Percentiles rank a stretch among this genome's conserved stretches.
Conservation (phyloP, 257 asterid genomes). For the Anisodus acutangulus region DNA sequence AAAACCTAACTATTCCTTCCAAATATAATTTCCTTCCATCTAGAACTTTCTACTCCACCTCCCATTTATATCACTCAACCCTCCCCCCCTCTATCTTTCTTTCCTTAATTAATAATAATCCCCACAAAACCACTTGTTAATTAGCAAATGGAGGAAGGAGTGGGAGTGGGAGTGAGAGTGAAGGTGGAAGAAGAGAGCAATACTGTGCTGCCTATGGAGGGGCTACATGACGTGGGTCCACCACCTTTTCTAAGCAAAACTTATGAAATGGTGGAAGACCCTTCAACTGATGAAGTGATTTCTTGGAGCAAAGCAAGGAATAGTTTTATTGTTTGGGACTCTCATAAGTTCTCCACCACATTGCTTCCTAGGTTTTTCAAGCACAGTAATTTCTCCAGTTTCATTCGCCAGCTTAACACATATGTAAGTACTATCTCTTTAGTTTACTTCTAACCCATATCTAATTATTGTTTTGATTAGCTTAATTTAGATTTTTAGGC, state of each 20-base stretch:
- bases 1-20: neutral
- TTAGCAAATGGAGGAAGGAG: conserved; percentile 31
- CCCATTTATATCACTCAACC: neutral
- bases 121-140: neutral
- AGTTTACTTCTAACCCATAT: neutral
- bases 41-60: conserved; percentile 39
- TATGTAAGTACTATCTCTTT: conserved; percentile 61
- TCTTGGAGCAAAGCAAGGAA: conserved; percentile 78
- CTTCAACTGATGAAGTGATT: conserved; percentile 71
- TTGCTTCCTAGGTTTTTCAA: conserved; percentile 83
- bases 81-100: neutral
- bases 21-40: neutral
- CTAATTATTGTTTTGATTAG: neutral
- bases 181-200: conserved; percentile 53
- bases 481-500: neutral
- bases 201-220: conserved; percentile 67
- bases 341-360: conserved; percentile 60
- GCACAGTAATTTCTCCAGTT: conserved; percentile 89
- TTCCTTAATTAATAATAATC: neutral
- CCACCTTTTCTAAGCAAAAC: conserved; percentile 85
- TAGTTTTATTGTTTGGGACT: conserved; percentile 91
- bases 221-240: conserved; percentile 77
- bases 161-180: conserved; percentile 27
- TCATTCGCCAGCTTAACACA: conserved; percentile 92
- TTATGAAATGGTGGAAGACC: conserved; percentile 87